Percentiles rank a stretch among this genome's conserved stretches.
Evolutionary conservation across 2,329 filamentous ascomycete species (phyloP).

Genomic region (Madurella fahalii): DNA sequence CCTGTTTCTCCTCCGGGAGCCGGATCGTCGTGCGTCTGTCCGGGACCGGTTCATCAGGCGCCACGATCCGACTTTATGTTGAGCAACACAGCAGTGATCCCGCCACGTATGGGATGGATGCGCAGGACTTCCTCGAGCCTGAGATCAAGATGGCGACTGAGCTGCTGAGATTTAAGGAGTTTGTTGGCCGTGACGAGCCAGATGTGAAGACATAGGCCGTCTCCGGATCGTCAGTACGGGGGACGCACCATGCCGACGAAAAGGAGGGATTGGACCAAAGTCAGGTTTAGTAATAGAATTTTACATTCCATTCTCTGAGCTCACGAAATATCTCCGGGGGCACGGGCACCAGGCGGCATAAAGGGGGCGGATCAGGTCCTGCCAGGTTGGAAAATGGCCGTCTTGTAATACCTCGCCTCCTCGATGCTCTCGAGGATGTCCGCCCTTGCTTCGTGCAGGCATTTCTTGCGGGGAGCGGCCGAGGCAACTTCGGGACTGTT

Average conservation of each 20-base stretch:
- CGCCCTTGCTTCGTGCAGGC: constrained; percentile 74
- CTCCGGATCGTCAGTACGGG: too few species aligned
- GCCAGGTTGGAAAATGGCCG: constrained; percentile 24
- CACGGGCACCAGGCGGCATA: background rate
- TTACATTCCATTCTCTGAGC: background rate
- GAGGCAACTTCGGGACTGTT: constrained; percentile 18
- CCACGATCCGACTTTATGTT: constrained; percentile 94
- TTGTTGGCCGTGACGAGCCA: constrained; percentile 85
- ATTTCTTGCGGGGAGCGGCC: constrained; percentile 66
- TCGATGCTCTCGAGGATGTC: constrained; percentile 95
- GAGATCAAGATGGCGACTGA: constrained; percentile 82
- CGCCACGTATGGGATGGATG: constrained; percentile 72
- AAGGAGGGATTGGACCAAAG: background rate
- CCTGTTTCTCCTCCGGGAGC: constrained; percentile 90
- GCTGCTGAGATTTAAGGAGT: constrained; percentile 89
- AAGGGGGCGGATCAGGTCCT: background rate
- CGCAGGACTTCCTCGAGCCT: constrained; percentile 89
- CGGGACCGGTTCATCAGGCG: constrained; percentile 89
- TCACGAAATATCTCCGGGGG: background rate
- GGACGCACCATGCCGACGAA: background rate
- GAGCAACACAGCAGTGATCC: constrained; percentile 89
- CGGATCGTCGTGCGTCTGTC: constrained; percentile 93
- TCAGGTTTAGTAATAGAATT: background rate
- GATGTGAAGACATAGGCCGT: constrained; percentile 81
- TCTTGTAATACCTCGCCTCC: constrained; percentile 75